Percentiles rank a stretch among this genome's conserved stretches.
phyloP scores from a whole-genome alignment of 495 filamentous ascomycete species.

The Neurospora cerealis region DNA sequence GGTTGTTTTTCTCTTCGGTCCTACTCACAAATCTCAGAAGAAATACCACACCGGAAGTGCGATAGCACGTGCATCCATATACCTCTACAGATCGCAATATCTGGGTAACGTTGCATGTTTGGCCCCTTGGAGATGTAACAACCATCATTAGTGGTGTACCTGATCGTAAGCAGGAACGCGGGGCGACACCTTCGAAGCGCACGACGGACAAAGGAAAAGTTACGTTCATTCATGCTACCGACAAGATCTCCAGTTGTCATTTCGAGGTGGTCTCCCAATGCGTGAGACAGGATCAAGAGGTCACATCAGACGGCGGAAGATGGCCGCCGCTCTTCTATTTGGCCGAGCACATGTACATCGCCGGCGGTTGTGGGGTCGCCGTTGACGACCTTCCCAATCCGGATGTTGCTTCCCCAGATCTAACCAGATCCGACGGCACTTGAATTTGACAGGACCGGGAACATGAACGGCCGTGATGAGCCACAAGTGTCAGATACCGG shows the following conservation, averaged over 20 bases:
- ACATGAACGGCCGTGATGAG: too few relatives aligned
- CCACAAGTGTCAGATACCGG: too few relatives aligned
- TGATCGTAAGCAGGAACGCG: not conserved
- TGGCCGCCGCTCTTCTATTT: not conserved
- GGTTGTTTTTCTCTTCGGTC: not conserved
- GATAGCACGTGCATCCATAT: not conserved
- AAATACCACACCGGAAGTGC: not conserved
- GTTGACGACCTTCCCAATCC: not conserved
- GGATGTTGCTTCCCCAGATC: not conserved
- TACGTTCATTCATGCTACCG: too few relatives aligned
- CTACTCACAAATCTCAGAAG: not conserved
- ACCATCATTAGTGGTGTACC: not conserved
- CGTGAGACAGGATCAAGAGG: too few relatives aligned
- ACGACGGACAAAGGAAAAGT: too few relatives aligned
- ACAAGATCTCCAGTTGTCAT: too few relatives aligned
- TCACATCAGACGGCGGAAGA: not conserved
- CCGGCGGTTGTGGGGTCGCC: not conserved
- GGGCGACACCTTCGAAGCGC: too few relatives aligned
- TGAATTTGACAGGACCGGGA: not conserved
- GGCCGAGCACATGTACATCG: not conserved
- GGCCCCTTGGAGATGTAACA: not conserved
- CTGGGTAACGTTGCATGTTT: not conserved
- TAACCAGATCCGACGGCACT: not conserved
- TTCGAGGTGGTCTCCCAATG: too few relatives aligned
- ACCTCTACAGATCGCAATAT: not conserved